These are phyloP conservation scores for Leccinum subgranulosum DNA, from an alignment of 768 basidiomycete species.

Conservation along the genomic window DNA sequence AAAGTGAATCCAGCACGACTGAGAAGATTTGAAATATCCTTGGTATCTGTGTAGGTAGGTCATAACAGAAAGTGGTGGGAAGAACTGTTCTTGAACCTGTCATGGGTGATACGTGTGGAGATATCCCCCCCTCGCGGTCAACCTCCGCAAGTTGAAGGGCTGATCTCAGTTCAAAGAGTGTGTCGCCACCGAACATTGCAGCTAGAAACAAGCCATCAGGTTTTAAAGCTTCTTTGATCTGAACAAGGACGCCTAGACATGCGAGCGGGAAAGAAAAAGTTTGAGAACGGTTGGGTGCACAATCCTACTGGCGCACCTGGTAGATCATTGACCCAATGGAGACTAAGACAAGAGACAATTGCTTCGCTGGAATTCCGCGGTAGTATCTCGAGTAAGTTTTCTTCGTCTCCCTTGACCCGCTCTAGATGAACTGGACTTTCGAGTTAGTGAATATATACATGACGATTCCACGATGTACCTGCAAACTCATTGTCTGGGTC, in stretches of 20 bases:
- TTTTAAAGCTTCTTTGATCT: conserved; percentile 78
- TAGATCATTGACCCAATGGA: conserved; percentile 98
- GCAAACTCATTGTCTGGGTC: conserved; percentile 81
- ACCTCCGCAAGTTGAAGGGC: conserved; percentile 90
- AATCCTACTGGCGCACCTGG: conserved; percentile 57
- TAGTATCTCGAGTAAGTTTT: conserved; percentile 65
- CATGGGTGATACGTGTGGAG: conserved; percentile 97
- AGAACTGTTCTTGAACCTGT: conserved; percentile 55
- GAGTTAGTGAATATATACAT: neutral
- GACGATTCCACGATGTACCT: conserved; percentile 42
- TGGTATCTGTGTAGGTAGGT: conserved; percentile 58
- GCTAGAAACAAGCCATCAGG: conserved; percentile 95
- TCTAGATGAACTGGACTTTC: conserved; percentile 62
- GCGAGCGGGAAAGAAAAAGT: conserved; percentile 1
- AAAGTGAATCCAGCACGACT: conserved; percentile 91
- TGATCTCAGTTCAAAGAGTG: conserved; percentile 93
- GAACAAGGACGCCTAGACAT: conserved; percentile 69
- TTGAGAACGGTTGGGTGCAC: neutral
- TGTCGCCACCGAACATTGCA: conserved; percentile 94
- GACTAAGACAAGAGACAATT: conserved; percentile 83
- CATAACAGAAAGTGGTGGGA: neutral
- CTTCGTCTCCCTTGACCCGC: conserved; percentile 81
- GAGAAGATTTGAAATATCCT: conserved; percentile 90
- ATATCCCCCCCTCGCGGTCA: conserved; percentile 93
- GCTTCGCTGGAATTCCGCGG: conserved; percentile 81